Percentiles rank a stretch among this genome's conserved stretches.
Conservation (phyloP, 2,329 filamentous ascomycete genomes). For the Blastomyces emzantsi region DNA sequence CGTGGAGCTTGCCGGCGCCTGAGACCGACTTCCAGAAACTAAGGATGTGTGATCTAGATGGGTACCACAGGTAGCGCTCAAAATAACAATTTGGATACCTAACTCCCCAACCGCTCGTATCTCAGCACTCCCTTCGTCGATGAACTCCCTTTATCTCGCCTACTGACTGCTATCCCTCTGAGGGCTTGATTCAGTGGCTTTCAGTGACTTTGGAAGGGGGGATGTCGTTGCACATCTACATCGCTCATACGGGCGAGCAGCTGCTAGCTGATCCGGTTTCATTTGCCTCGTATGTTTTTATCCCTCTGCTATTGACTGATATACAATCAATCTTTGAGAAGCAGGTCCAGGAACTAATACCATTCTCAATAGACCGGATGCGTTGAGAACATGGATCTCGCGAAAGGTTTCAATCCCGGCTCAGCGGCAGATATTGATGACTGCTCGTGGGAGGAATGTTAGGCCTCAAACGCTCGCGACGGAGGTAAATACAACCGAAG, state of each 20-base stretch:
- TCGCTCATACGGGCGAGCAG: conserved; percentile 86
- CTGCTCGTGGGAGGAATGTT: conserved; percentile 71
- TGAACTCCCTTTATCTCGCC: neutral
- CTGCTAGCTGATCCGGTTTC: conserved; percentile 67
- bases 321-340: conserved; percentile 11
- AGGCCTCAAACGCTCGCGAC: conserved; percentile 69
- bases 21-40: neutral
- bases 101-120: neutral
- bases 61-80: neutral
- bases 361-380: conserved; percentile 57
- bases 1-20: neutral
- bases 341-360: conserved; percentile 18
- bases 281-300: conserved; percentile 57
- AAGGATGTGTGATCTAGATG: neutral
- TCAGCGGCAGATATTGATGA: conserved; percentile 79
- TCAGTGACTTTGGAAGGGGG: conserved; percentile 29
- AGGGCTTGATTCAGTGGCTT: too few relatives aligned
- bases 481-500: conserved; percentile 50
- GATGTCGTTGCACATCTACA: conserved; percentile 85
- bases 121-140: neutral
- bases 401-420: conserved; percentile 62
- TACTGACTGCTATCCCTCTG: conserved; percentile 13
- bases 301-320: conserved; percentile 17
- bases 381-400: conserved; percentile 72
- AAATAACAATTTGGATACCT: neutral